These are phyloP conservation scores for Potentilla sterilis DNA, from an alignment of 306 rosid genomes.

Conservation along the genomic window DNA sequence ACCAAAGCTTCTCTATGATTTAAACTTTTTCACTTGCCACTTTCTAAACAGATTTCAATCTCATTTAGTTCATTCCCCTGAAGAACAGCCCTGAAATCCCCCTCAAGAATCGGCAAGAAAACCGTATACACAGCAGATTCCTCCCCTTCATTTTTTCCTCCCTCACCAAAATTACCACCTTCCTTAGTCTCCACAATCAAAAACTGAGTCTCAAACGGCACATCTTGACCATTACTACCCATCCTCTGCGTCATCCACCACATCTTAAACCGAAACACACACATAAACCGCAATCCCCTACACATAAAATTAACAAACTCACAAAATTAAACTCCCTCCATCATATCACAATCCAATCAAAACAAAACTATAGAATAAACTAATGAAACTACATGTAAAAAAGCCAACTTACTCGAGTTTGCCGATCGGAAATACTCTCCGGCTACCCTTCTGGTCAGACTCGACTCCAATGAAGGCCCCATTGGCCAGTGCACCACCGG, in stretches of 20 bases:
- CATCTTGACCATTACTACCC: slow-evolving; percentile 65
- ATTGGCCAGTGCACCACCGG: slow-evolving; percentile 50
- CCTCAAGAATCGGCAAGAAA: slow-evolving; percentile 83
- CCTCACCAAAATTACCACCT: slow-evolving; percentile 42
- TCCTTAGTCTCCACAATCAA: slow-evolving; percentile 61
- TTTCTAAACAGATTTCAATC: slow-evolving; percentile 88
- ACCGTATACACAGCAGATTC: slow-evolving; percentile 54
- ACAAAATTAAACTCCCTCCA: neutral
- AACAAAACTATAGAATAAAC: neutral
- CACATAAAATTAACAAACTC: neutral
- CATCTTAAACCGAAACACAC: slow-evolving; percentile 79
- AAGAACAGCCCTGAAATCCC: slow-evolving; percentile 95
- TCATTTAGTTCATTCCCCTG: slow-evolving; percentile 81
- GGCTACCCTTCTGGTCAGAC: slow-evolving; percentile 59
- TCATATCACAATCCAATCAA: neutral
- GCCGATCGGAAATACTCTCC: slow-evolving; percentile 72
- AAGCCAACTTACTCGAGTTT: slow-evolving; percentile 49
- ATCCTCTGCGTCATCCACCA: slow-evolving; percentile 99
- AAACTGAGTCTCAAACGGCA: slow-evolving; percentile 87
- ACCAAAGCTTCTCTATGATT: too few species aligned
- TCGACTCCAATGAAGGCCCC: slow-evolving; percentile 81
- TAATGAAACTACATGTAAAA: neutral
- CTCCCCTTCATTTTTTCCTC: slow-evolving; percentile 30
- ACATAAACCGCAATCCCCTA: slow-evolving; percentile 68
- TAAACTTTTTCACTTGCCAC: slow-evolving; percentile 46